A percentile compares a stretch with the other conserved stretches of the same genome.
Conservation (phyloP, 176 grass and related monocot genomes). For the Lolium perenne region DNA sequence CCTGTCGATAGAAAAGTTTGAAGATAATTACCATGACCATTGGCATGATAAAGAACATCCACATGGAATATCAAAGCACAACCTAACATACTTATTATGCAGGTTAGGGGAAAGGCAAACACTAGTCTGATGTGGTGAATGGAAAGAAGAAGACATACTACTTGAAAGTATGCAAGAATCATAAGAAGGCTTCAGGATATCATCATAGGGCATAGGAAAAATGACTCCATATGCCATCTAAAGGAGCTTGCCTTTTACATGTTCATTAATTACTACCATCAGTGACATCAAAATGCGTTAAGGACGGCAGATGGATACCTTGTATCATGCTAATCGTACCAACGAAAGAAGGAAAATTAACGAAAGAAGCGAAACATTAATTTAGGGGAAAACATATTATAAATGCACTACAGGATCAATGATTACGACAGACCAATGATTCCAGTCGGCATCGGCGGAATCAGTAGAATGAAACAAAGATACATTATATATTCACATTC, state of each 20-base stretch:
- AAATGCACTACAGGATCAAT: conserved; percentile 17
- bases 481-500: background rate
- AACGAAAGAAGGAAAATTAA: background rate
- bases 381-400: conserved; percentile 19
- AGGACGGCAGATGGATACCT: conserved; percentile 52
- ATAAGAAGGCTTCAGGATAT: background rate
- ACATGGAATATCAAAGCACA: background rate
- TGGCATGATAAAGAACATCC: background rate
- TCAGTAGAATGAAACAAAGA: conserved; percentile 19
- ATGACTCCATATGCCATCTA: background rate
- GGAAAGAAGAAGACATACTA: background rate
- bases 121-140: background rate
- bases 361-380: conserved; percentile 33
- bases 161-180: background rate
- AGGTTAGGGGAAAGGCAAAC: background rate
- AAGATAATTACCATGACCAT: background rate
- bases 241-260: conserved; percentile 21
- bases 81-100: background rate
- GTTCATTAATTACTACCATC: background rate
- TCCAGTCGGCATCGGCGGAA: conserved; percentile 2
- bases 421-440: conserved; percentile 37
- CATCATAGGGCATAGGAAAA: no score
- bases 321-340: conserved; percentile 27
- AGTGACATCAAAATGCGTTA: conserved; percentile 48
- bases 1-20: background rate